These are phyloP conservation scores for Xanthoparmelia taractica DNA, from an alignment of 495 filamentous ascomycete species.

Conservation along the genomic window DNA sequence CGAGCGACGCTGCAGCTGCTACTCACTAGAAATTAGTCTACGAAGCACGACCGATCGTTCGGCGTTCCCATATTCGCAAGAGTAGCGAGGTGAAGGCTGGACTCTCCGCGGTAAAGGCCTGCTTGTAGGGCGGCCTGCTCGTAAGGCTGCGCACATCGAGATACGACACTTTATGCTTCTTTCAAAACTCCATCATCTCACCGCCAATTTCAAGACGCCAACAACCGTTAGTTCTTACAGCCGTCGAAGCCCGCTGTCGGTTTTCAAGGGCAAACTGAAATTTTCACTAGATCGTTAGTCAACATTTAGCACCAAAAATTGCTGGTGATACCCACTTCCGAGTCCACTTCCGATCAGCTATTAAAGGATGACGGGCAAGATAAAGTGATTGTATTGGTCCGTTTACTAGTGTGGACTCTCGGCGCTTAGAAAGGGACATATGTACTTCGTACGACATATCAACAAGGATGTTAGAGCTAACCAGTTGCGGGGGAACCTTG, in stretches of 20 bases:
- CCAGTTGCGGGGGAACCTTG: background rate
- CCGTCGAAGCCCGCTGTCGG: constrained; percentile 3
- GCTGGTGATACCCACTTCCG: too few relatives aligned
- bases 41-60: background rate
- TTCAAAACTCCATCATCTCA: constrained; percentile 1
- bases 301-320: too few relatives aligned
- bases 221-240: constrained; percentile 1
- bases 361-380: too few relatives aligned
- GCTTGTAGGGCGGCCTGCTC: too few relatives aligned
- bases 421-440: too few relatives aligned
- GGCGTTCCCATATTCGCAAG: too few relatives aligned
- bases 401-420: too few relatives aligned
- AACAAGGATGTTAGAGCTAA: constrained; percentile 6
- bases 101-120: constrained; percentile 1
- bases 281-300: too few relatives aligned
- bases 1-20: background rate
- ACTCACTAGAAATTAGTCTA: constrained; percentile 2
- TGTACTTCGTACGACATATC: background rate
- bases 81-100: background rate
- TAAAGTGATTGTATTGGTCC: too few relatives aligned
- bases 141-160: constrained; percentile 2
- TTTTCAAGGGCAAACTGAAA: too few relatives aligned
- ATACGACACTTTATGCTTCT: background rate
- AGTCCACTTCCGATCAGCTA: too few relatives aligned
- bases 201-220: constrained; percentile 3